Percentiles rank a stretch among this genome's conserved stretches.
These are phyloP conservation scores for Suillus subaureus DNA, from an alignment of 768 basidiomycete genomes.

Conservation along the genomic window DNA sequence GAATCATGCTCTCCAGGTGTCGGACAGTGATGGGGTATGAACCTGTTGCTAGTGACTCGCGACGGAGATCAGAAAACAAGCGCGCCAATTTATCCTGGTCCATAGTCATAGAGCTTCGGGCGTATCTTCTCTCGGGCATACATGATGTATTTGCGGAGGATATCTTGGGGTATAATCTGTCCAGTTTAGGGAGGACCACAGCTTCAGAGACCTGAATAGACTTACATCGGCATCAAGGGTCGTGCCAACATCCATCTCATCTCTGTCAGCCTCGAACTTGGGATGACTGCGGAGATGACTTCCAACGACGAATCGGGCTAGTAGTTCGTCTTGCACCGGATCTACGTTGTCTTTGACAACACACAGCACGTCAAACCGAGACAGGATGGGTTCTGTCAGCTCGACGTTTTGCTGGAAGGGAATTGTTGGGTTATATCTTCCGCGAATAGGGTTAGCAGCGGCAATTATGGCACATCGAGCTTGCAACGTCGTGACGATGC, in stretches of 20 bases:
- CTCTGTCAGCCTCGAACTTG: slow-evolving; percentile 80
- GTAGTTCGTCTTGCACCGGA: slow-evolving; percentile 93
- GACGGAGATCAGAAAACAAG: slow-evolving; percentile 93
- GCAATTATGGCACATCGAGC: slow-evolving; percentile 98
- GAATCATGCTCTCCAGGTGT: slow-evolving; percentile 98
- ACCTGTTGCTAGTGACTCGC: slow-evolving; percentile 96
- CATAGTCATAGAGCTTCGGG: slow-evolving; percentile 91
- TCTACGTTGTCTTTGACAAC: slow-evolving; percentile 98
- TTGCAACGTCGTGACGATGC: slow-evolving; percentile 97
- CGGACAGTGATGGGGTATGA: slow-evolving; percentile 98
- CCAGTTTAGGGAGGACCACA: slow-evolving; percentile 13
- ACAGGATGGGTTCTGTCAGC: slow-evolving; percentile 96
- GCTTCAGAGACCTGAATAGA: slow-evolving; percentile 14
- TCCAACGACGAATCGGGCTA: slow-evolving; percentile 97
- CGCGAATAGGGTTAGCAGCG: slow-evolving; percentile 96
- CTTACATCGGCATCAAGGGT: slow-evolving; percentile 87
- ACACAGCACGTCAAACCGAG: slow-evolving; percentile 96
- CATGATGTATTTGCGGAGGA: slow-evolving; percentile 98
- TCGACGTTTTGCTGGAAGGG: slow-evolving; percentile 99
- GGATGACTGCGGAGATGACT: slow-evolving; percentile 95
- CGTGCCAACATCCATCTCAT: slow-evolving; percentile 94
- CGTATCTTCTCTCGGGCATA: slow-evolving; percentile 92
- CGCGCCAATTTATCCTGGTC: slow-evolving; percentile 94
- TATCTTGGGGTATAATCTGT: slow-evolving; percentile 95
- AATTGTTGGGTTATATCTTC: slow-evolving; percentile 97